Conservation (phyloP, 2,329 filamentous ascomycete genomes). For the Cytospora mali region DNA sequence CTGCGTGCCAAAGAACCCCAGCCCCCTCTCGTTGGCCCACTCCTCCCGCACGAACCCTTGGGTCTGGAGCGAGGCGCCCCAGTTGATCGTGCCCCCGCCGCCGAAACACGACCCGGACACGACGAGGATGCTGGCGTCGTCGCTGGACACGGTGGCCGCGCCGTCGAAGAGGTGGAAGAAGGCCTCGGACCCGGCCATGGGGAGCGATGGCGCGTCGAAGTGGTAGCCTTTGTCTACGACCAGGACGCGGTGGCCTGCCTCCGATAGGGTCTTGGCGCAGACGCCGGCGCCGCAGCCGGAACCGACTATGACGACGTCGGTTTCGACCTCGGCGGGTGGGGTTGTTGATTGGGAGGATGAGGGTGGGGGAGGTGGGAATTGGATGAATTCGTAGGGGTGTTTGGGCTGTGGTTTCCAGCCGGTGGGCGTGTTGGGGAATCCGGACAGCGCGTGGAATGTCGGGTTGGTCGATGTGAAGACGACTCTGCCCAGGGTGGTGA, state of each 20-base stretch:
- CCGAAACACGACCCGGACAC: slow-evolving; percentile 74
- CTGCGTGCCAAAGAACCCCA: slow-evolving; percentile 71
- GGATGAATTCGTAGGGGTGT: slow-evolving; percentile 25
- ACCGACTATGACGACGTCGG: slow-evolving; percentile 28
- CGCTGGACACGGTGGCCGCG: slow-evolving; percentile 55
- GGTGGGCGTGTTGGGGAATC: slow-evolving; percentile 36
- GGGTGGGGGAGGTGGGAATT: background rate
- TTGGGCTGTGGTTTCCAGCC: slow-evolving; percentile 29
- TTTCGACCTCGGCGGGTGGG: slow-evolving; percentile 22
- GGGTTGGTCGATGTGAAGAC: slow-evolving; percentile 51
- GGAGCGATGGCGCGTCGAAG: slow-evolving; percentile 68
- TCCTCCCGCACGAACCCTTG: slow-evolving; percentile 75
- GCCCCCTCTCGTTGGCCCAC: slow-evolving; percentile 67
- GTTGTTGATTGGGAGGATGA: background rate
- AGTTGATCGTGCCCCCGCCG: slow-evolving; percentile 83
- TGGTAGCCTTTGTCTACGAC: slow-evolving; percentile 83
- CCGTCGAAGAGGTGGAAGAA: slow-evolving; percentile 68
- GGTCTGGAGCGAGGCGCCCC: slow-evolving; percentile 65
- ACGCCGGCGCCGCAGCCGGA: slow-evolving; percentile 29
- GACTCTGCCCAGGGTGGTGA: slow-evolving; percentile 48
- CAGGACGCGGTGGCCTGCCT: slow-evolving; percentile 56
- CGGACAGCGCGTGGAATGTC: slow-evolving; percentile 45
- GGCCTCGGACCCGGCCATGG: slow-evolving; percentile 67
- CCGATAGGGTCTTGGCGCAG: slow-evolving; percentile 28
- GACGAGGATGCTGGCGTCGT: slow-evolving; percentile 62